Conservation (phyloP, 345 rosid genomes). For the Balakata baccata region DNA sequence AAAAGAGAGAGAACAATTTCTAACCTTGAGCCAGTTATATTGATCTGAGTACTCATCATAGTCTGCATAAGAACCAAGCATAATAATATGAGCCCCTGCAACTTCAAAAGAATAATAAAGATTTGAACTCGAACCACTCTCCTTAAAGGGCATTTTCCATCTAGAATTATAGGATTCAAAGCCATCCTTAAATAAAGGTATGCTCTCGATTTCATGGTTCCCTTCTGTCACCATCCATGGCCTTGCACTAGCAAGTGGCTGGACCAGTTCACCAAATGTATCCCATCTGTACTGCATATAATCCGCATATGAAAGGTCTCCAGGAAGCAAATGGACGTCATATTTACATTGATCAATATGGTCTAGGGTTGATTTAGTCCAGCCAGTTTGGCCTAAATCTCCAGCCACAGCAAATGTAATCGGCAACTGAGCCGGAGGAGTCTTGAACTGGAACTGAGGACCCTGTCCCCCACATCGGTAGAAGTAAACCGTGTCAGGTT, state of each 20-base stretch:
- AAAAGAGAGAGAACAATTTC: background rate
- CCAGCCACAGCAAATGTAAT: slow-evolving; percentile 87
- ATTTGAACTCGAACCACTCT: slow-evolving; percentile 88
- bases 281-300: slow-evolving; percentile 85
- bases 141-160: slow-evolving; percentile 93
- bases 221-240: slow-evolving; percentile 99
- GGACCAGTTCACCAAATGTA: slow-evolving; percentile 78
- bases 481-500: slow-evolving; percentile 55
- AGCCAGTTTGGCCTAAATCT: slow-evolving; percentile 94
- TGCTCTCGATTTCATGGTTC: slow-evolving; percentile 80
- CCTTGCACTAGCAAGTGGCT: slow-evolving; percentile 88
- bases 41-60: slow-evolving; percentile 64
- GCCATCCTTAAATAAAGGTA: slow-evolving; percentile 61
- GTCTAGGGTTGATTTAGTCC: slow-evolving; percentile 90
- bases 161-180: slow-evolving; percentile 76
- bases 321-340: slow-evolving; percentile 80
- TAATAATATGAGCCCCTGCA: slow-evolving; percentile 72
- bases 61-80: slow-evolving; percentile 88
- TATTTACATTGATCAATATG: slow-evolving; percentile 75
- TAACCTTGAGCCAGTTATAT: slow-evolving; percentile 81
- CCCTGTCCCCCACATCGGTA: slow-evolving; percentile 81
- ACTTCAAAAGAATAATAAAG: slow-evolving; percentile 91
- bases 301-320: slow-evolving; percentile 96
- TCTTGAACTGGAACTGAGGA: slow-evolving; percentile 80
- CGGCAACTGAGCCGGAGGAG: slow-evolving; percentile 75